Evolutionary conservation across 768 basidiomycete genomes (phyloP).

Genomic region (Cytidiella melzeri): DNA sequence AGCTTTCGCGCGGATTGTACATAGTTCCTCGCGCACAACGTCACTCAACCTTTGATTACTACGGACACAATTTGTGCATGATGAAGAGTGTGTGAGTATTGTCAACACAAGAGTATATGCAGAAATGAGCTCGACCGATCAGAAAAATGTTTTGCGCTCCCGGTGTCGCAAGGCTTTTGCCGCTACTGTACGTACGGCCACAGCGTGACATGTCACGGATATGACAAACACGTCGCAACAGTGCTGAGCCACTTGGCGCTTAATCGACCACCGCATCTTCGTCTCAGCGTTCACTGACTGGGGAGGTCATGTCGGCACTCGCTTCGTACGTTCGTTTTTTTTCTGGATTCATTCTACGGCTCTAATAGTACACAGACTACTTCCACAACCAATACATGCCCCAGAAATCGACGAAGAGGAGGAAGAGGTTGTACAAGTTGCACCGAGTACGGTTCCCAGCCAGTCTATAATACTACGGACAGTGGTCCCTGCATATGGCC

Average conservation of each 20-base stretch:
- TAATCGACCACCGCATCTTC: slow-evolving; percentile 3
- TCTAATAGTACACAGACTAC: slow-evolving; percentile 38
- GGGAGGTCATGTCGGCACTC: slow-evolving; percentile 52
- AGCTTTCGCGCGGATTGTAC: too few species aligned
- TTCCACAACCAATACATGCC: slow-evolving; percentile 60
- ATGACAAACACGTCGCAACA: slow-evolving; percentile 3
- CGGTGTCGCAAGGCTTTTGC: too few species aligned
- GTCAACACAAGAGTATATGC: too few species aligned
- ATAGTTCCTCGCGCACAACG: too few species aligned
- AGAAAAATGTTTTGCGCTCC: too few species aligned
- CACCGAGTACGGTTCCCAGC: slow-evolving; percentile 25
- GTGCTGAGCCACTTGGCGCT: neutral
- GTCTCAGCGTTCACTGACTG: slow-evolving; percentile 1
- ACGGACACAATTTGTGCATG: too few species aligned
- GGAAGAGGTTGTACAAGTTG: slow-evolving; percentile 26
- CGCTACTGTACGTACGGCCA: too few species aligned
- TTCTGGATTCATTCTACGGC: slow-evolving; percentile 2
- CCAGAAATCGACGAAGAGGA: slow-evolving; percentile 58
- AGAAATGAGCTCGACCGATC: too few species aligned
- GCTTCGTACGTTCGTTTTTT: slow-evolving; percentile 54
- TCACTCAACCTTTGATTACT: too few species aligned
- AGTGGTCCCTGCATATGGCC: slow-evolving; percentile 78
- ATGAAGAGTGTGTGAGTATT: too few species aligned
- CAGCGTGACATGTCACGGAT: neutral
- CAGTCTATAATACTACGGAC: slow-evolving; percentile 43